Evolutionary conservation across 805 yeast species (phyloP), one percentile per base, ranked within the genome.

Genomic region (Scheffersomyces amazonensis): DNA sequence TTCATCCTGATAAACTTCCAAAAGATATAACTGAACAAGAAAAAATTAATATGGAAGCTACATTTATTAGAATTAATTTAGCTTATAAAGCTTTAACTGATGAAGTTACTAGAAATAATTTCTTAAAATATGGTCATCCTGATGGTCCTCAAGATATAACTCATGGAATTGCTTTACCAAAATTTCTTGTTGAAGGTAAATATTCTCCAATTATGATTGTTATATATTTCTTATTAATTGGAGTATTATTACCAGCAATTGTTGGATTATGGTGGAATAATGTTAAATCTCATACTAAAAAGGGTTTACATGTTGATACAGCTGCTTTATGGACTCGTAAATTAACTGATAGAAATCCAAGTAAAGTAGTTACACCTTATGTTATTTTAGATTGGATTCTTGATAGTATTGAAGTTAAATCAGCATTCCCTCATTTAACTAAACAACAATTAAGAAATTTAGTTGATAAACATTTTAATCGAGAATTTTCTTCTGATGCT

Each of bases 11-110:
- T 65, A 93, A 93, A 64, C 68, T 90, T 43, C 74, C 83, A 28
- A 76, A 80, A 45, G 80, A 79, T 48, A 61, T 80, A 54, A 65
- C 80, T 16, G 80, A 75, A 19, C 76, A 69, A 28, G 87, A 71
- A 46, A 74, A 70, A 48, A 61, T 64, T 29, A 75, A 66, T 18
- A 68, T 85, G 61, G 97, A 91, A 62, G 80, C 82, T 39, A 76
- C 76, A 30, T 93, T 78, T 60, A 91, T 90, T 27, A 73, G 78
- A 49, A 85, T 93, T 52, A 83, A 87, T 42, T 86, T 87, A 62
- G 99, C 99, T 18, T 89, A 95, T 66, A 86, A 89, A 62, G 87
- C 99, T 0, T 75, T 93, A 47, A 95, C 99, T 11, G 98, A 93
- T 62, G 96, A 87, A 49, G 75, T 71, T 9, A 80, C 87, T 3